Evolutionary conservation across 208 protist genomes (phyloP).

Genomic region (Acanthamoeba polyphaga): DNA sequence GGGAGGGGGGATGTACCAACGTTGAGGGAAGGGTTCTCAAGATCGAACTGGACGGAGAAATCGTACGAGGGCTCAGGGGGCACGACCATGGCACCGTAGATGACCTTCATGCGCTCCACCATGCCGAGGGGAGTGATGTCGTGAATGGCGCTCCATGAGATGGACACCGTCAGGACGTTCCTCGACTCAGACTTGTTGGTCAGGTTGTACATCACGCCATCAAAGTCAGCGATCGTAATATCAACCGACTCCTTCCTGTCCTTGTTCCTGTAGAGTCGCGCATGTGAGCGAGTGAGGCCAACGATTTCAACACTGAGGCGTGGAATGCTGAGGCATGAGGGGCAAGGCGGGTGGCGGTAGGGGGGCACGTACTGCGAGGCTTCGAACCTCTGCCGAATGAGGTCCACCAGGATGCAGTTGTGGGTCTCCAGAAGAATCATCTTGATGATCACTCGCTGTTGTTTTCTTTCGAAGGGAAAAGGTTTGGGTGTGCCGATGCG

Average conservation of each 20-base stretch:
- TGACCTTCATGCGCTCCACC: slow-evolving; percentile 33
- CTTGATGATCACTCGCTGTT: neutral
- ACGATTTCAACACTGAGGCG: neutral
- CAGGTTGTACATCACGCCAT: slow-evolving; percentile 86
- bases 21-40: slow-evolving; percentile 32
- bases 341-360: too few species aligned
- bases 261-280: neutral
- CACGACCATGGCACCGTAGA: slow-evolving; percentile 81
- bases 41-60: slow-evolving; percentile 67
- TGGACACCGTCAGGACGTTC: slow-evolving; percentile 80
- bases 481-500: too few species aligned
- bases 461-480: too few species aligned
- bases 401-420: slow-evolving; percentile 46
- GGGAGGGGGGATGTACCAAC: neutral
- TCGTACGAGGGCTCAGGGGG: slow-evolving; percentile 79
- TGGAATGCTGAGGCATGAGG: too few species aligned
- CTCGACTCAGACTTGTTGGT: neutral
- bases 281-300: neutral
- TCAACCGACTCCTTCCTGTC: slow-evolving; percentile 78
- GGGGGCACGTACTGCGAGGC: neutral
- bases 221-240: slow-evolving; percentile 86
- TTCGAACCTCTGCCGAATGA: slow-evolving; percentile 36
- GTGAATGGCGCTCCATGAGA: slow-evolving; percentile 70
- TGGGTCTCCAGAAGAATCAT: slow-evolving; percentile 69
- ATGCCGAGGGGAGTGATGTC: slow-evolving; percentile 78